Base-by-base conservation (phyloP, 768 basidiomycete genomes). In the Trametes villosa region DNA sequence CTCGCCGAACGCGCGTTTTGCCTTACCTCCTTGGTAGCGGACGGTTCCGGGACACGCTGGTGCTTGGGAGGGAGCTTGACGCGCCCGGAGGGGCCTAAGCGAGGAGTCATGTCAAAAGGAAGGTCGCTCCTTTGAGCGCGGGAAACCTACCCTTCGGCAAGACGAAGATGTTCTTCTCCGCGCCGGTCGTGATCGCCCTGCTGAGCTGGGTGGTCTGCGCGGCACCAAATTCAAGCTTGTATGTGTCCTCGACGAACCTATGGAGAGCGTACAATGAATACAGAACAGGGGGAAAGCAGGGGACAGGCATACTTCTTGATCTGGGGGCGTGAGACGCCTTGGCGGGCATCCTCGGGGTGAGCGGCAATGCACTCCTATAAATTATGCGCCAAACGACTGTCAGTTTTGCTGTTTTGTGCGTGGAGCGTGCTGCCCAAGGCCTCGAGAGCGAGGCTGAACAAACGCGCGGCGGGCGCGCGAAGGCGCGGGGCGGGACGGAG, bases 281-380 rank as follows among this genome's bases (percentile, higher is more conserved):
- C 22, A 26, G 48, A 62, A 57, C 55, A 63, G 33, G 27, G 42
- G 40, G 40, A 44, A 55, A 48, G 67, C 60, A 48, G 62, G 38
- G 40, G 22, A 53, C 36, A 26, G 26, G 79, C 83, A 67, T 64
- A 96, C 91, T 92, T 96, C 86, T 97, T 97, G 79, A 97, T 95
- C 69, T 88, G 84, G 55, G 88, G 91, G 48, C 96, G 88, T 66
- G 93, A 96, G 63, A 96, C 94, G 67, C 94, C 94, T 58, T 73
- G 73, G 59, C 93, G 89, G 58, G 89, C 84, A 64, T 93, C 92
- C 31, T 93, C 92, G 8, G 82, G 83, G 74, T 86, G 77, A 55
- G 78, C 81, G 62, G 81, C 75, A 74, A 96, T 92, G 68, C 91
- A 93, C 79, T 95, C 94, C 93, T 95, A 76, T 65, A 51, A 62